Conservation (phyloP, 2,329 filamentous ascomycete species). For the Cladosporium sp. region DNA sequence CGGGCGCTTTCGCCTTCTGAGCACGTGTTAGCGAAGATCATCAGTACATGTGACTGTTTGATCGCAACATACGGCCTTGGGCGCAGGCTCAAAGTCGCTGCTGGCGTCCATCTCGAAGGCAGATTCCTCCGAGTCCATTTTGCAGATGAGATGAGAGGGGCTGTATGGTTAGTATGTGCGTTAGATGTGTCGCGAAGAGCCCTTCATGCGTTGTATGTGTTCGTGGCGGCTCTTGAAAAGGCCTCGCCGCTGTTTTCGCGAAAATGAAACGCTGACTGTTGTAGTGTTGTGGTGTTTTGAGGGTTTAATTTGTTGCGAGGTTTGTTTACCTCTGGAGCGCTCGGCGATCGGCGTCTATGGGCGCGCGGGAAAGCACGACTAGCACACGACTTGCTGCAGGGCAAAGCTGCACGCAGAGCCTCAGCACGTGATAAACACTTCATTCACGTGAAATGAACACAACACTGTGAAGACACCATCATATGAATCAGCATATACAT, state of each 20-base stretch:
- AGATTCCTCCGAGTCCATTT: conserved; percentile 27
- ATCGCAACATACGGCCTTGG: conserved; percentile 25
- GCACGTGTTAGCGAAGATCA: conserved; percentile 18
- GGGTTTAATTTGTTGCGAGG: not conserved
- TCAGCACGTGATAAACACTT: not conserved
- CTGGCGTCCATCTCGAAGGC: conserved; percentile 41
- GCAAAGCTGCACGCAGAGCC: not conserved
- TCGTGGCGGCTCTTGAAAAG: not conserved
- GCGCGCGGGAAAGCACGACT: conserved; percentile 8
- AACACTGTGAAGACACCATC: no score
- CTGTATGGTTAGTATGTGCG: conserved; percentile 10
- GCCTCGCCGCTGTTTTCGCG: no score
- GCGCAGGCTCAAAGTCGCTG: conserved; percentile 37
- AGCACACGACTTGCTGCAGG: conserved; percentile 1
- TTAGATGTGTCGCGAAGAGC: not conserved
- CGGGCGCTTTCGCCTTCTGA: conserved; percentile 29
- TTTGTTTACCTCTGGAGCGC: conserved; percentile 7
- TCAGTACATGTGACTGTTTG: conserved; percentile 1
- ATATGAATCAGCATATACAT: no score
- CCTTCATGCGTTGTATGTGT: not conserved
- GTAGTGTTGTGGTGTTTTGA: conserved; percentile 6
- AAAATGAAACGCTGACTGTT: no score
- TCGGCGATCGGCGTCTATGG: conserved; percentile 12
- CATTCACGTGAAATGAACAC: no score
- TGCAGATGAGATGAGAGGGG: not conserved